Conservation (phyloP, 257 asterid genomes). For the Scutellaria galericulata region DNA sequence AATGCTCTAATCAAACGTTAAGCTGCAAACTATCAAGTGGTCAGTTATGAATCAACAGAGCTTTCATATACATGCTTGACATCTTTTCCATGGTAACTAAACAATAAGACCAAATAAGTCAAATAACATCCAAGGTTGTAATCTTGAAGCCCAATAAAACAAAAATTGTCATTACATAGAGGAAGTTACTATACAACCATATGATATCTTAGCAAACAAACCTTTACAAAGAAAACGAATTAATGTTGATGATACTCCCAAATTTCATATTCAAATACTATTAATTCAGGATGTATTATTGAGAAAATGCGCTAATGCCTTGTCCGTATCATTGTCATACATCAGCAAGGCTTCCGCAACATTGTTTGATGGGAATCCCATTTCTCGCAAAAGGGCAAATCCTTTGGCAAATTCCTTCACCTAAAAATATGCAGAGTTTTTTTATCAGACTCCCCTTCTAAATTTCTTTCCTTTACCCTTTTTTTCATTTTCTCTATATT, state of each 20-base stretch:
- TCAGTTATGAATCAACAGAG: neutral
- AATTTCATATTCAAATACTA: neutral
- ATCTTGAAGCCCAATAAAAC: constrained; percentile 10
- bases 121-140: constrained; percentile 16
- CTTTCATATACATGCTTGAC: neutral
- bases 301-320: constrained; percentile 89
- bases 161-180: neutral
- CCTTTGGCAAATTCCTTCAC: constrained; percentile 77
- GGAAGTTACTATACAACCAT: constrained; percentile 34
- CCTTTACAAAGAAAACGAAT: constrained; percentile 19
- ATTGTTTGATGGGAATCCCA: constrained; percentile 89
- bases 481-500: too few species aligned
- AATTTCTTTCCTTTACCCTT: too few species aligned
- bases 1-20: neutral
- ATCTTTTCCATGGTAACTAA: neutral
- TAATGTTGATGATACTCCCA: constrained; percentile 26
- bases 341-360: constrained; percentile 83
- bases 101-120: neutral
- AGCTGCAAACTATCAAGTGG: neutral
- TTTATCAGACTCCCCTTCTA: neutral
- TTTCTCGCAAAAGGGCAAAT: constrained; percentile 71
- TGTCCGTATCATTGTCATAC: constrained; percentile 88
- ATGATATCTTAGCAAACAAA: constrained; percentile 37
- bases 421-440: constrained; percentile 45
- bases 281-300: constrained; percentile 53